These are phyloP conservation scores for Pleoardoris graminearum DNA, from an alignment of 2,329 filamentous ascomycete genomes.

Conservation along the genomic window DNA sequence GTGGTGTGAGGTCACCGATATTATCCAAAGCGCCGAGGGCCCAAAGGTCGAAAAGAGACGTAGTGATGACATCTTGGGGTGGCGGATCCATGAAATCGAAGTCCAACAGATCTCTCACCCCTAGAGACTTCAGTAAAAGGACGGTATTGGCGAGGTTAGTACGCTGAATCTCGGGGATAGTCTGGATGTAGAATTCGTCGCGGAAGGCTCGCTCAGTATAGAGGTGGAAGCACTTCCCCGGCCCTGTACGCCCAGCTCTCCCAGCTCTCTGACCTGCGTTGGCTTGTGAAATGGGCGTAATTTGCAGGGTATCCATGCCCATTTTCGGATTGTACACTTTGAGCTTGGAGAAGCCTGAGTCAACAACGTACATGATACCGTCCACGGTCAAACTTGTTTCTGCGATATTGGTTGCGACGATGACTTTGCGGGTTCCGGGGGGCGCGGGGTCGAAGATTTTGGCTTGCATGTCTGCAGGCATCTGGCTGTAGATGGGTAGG, in stretches of 20 bases:
- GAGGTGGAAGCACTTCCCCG: constrained; percentile 90
- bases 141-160: constrained; percentile 97
- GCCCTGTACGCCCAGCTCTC: constrained; percentile 89
- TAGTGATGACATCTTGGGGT: constrained; percentile 96
- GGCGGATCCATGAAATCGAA: constrained; percentile 99
- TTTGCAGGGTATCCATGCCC: constrained; percentile 98
- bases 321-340: constrained; percentile 99
- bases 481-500: constrained; percentile 97
- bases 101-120: constrained; percentile 89
- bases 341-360: constrained; percentile 92
- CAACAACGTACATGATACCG: constrained; percentile 98
- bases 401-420: constrained; percentile 97
- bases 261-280: constrained; percentile 93
- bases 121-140: constrained; percentile 88
- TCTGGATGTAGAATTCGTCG: constrained; percentile 94
- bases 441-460: constrained; percentile 95
- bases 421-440: constrained; percentile 91
- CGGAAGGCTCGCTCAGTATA: constrained; percentile 95
- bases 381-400: constrained; percentile 98
- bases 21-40: constrained; percentile 92
- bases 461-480: constrained; percentile 96
- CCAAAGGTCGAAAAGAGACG: constrained; percentile 97
- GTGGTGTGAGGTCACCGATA: constrained; percentile 82
- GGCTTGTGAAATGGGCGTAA: constrained; percentile 95
- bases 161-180: constrained; percentile 95